These are phyloP conservation scores for Davidsoniella neocaledoniae DNA, from an alignment of 2,329 filamentous ascomycete species.

Conservation along the genomic window DNA sequence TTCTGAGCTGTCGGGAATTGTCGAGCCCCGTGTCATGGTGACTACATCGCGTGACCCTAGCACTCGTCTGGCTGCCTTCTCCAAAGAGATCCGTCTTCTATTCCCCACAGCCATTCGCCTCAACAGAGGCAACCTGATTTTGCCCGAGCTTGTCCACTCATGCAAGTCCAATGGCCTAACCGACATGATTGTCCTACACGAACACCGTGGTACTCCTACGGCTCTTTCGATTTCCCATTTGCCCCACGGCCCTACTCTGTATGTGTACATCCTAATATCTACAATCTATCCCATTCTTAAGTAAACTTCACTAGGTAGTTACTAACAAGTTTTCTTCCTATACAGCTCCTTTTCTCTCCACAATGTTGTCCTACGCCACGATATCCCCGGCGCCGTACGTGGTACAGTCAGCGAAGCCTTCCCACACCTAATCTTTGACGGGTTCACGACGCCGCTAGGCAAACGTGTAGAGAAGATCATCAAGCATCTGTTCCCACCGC, in stretches of 20 bases:
- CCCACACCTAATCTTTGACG: constrained; percentile 89
- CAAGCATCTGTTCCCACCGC: constrained; percentile 85
- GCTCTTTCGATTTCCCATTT: constrained; percentile 77
- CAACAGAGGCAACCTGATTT: constrained; percentile 79
- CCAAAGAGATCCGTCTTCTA: constrained; percentile 75
- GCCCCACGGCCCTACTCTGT: constrained; percentile 59
- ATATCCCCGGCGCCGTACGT: constrained; percentile 74
- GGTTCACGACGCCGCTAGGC: constrained; percentile 69
- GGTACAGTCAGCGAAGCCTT: constrained; percentile 88
- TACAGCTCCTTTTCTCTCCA: constrained; percentile 71
- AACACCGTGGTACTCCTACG: constrained; percentile 83
- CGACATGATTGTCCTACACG: constrained; percentile 76
- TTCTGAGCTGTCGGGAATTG: constrained; percentile 71
- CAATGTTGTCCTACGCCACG: constrained; percentile 82
- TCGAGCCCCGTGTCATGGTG: constrained; percentile 71
- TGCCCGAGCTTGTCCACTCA: constrained; percentile 70
- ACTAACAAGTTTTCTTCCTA: background rate
- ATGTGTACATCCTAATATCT: constrained; percentile 4
- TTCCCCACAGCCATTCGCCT: constrained; percentile 73
- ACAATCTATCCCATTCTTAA: background rate
- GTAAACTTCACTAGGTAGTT: no score
- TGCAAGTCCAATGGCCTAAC: constrained; percentile 66
- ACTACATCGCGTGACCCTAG: constrained; percentile 84
- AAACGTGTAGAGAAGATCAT: constrained; percentile 73
- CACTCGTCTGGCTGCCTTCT: constrained; percentile 69